Conservation (phyloP, 805 yeast species). For the Kockiozyma suomiensis region DNA sequence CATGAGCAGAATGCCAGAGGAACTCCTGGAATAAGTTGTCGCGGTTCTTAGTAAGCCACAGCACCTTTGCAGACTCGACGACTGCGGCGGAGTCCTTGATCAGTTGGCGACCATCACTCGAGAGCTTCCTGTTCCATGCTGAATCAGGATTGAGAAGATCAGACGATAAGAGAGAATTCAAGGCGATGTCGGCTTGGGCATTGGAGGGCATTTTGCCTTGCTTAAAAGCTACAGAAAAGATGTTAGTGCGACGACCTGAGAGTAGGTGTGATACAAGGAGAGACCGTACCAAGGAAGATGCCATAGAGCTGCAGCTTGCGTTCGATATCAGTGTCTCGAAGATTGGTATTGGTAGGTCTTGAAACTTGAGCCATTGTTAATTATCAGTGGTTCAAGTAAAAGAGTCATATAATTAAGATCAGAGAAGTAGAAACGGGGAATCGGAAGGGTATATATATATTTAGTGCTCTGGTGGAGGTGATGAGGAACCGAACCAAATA, state of each 20-base stretch:
- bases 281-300: conserved; percentile 14
- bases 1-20: conserved; percentile 26
- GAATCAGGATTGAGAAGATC: conserved; percentile 14
- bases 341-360: conserved; percentile 16
- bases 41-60: conserved; percentile 28
- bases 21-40: conserved; percentile 31
- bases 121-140: conserved; percentile 13
- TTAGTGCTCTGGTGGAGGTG: not conserved
- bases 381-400: not conserved
- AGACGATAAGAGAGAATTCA: conserved; percentile 21
- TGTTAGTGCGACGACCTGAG: not conserved
- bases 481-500: not conserved
- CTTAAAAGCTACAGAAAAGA: conserved; percentile 18
- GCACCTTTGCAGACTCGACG: conserved; percentile 14
- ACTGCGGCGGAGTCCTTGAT: conserved; percentile 15
- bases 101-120: conserved; percentile 21
- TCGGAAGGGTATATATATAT: not conserved
- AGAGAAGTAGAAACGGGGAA: not conserved
- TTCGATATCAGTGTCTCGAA: conserved; percentile 28
- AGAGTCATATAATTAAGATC: not conserved
- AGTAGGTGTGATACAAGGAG: not conserved
- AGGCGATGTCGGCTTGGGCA: conserved; percentile 31
- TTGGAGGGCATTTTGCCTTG: conserved; percentile 34
- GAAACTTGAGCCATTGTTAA: conserved; percentile 13
- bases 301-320: conserved; percentile 29